Evolutionary conservation across 257 asterid species (phyloP).

Genomic region (Lycium ferocissimum): DNA sequence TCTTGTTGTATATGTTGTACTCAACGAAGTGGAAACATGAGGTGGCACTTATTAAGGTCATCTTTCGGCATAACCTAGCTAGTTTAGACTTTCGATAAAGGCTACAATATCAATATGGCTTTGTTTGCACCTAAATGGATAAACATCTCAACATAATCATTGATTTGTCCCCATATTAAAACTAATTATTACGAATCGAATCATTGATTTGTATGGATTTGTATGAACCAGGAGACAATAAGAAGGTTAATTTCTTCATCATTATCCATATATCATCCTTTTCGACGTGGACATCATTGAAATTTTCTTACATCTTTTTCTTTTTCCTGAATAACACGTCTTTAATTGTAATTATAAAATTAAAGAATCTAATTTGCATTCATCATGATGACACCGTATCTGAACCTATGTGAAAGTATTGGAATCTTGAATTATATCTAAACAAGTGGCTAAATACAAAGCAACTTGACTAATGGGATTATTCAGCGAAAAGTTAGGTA

Average conservation of each 20-base stretch:
- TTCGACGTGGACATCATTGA: neutral
- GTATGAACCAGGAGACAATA: neutral
- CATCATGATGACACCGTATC: neutral
- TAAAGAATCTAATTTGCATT: neutral
- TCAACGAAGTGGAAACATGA: too few species aligned
- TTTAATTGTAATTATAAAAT: neutral
- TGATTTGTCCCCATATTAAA: conserved; percentile 5
- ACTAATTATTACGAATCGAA: neutral
- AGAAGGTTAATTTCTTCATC: too few species aligned
- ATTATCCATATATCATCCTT: neutral
- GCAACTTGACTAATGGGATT: neutral
- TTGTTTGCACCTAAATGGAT: neutral
- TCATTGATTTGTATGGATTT: neutral
- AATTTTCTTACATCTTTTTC: neutral
- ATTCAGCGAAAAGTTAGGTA: neutral
- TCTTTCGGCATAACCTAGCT: neutral
- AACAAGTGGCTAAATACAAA: neutral
- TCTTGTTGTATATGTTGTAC: too few species aligned
- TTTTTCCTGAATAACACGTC: neutral
- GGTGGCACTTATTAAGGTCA: too few species aligned
- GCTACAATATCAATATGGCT: neutral
- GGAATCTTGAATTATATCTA: neutral
- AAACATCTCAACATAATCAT: neutral
- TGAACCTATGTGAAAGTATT: neutral
- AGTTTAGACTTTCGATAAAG: neutral